Conservation (phyloP, 768 basidiomycete species). For the Amanita jacksonii region DNA sequence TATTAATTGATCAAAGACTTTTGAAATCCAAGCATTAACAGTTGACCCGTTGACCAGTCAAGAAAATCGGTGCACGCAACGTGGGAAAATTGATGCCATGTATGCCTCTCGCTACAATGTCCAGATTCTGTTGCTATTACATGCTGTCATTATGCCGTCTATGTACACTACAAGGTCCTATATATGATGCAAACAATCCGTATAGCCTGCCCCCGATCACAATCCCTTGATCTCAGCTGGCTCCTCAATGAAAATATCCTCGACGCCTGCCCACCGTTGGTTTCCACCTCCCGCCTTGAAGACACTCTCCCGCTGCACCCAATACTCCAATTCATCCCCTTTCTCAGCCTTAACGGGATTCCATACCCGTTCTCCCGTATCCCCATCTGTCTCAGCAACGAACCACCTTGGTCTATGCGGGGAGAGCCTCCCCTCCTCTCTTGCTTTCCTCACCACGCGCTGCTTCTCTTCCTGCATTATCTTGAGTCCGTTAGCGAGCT, state of each 20-base stretch:
- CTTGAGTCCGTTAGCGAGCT: conserved; percentile 75
- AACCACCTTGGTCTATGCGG: conserved; percentile 87
- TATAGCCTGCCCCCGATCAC: too few relatives aligned
- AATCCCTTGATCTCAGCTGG: conserved; percentile 22
- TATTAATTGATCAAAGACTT: too few relatives aligned
- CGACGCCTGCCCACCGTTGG: conserved; percentile 44
- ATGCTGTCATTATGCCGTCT: too few relatives aligned
- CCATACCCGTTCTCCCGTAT: conserved; percentile 90
- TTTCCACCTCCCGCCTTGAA: conserved; percentile 33
- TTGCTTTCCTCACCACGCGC: conserved; percentile 53
- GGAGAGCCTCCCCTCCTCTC: conserved; percentile 68
- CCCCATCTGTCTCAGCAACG: conserved; percentile 66
- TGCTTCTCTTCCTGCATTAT: conserved; percentile 78
- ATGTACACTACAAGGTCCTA: too few relatives aligned
- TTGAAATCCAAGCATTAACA: too few relatives aligned
- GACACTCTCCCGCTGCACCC: conserved; percentile 65
- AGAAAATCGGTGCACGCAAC: too few relatives aligned
- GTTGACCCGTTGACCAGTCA: too few relatives aligned
- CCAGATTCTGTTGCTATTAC: too few relatives aligned
- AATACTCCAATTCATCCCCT: conserved; percentile 57
- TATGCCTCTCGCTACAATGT: too few relatives aligned
- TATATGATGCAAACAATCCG: too few relatives aligned
- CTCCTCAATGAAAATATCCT: conserved; percentile 73
- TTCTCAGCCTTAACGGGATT: conserved; percentile 40
- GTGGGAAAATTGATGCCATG: too few relatives aligned